A percentile compares a stretch with the other conserved stretches of the same genome.
These are phyloP conservation scores for Nitzschia inconspicua DNA, from an alignment of 108 stramenopile genomes.

Conservation along the genomic window DNA sequence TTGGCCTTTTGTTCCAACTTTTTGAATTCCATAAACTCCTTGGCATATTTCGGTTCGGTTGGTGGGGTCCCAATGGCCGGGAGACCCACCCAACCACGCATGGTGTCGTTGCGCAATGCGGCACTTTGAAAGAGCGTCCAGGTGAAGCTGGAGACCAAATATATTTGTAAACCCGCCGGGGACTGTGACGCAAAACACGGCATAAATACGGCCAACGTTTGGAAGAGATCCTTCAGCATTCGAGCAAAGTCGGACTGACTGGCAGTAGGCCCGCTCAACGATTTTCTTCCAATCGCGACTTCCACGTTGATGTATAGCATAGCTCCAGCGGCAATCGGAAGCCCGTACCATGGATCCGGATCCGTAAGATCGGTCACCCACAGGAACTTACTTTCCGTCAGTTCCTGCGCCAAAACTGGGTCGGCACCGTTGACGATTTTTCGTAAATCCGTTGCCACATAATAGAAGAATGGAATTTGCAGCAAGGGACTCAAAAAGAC, in stretches of 20 bases:
- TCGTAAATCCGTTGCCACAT: conserved; percentile 71
- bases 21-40: conserved; percentile 68
- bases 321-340: conserved; percentile 70
- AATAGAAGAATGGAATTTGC: conserved; percentile 81
- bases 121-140: conserved; percentile 70
- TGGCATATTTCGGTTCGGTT: conserved; percentile 54
- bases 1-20: conserved; percentile 60
- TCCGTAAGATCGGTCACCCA: conserved; percentile 84
- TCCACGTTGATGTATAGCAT: conserved; percentile 81
- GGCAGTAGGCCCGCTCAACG: conserved; percentile 62
- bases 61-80: conserved; percentile 57
- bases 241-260: conserved; percentile 55
- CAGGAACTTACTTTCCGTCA: conserved; percentile 58
- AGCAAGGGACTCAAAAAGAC: conserved; percentile 74
- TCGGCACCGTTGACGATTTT: conserved; percentile 80
- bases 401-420: conserved; percentile 71
- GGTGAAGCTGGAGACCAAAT: conserved; percentile 73
- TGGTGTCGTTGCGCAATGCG: conserved; percentile 59
- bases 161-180: conserved; percentile 78
- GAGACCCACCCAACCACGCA: conserved; percentile 55
- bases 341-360: conserved; percentile 84
- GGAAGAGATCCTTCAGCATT: conserved; percentile 76
- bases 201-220: conserved; percentile 82
- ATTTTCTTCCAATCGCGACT: conserved; percentile 65
- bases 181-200: conserved; percentile 81